Percentiles rank a stretch among this genome's conserved stretches.
phyloP scores from a whole-genome alignment of 2,329 filamentous ascomycete species.

The Calonectria hawksworthii region DNA sequence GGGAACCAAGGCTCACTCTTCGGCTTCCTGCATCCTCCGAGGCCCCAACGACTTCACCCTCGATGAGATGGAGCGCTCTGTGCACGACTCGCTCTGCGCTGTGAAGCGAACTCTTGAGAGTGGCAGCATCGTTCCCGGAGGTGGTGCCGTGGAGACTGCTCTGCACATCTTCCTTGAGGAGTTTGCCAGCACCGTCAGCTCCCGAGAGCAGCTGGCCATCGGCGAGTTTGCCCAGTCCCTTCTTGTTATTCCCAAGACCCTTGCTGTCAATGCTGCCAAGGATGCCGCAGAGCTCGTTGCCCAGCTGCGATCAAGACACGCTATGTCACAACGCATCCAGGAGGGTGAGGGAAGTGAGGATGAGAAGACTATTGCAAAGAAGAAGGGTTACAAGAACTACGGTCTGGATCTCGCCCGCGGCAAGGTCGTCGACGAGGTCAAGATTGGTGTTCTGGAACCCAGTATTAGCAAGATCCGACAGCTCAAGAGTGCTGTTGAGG shows the following conservation, averaged over 20 bases:
- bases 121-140: constrained; percentile 95
- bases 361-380: constrained; percentile 89
- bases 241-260: constrained; percentile 94
- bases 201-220: constrained; percentile 96
- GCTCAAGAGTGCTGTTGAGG: constrained; percentile 98
- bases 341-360: constrained; percentile 88
- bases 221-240: constrained; percentile 97
- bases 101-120: constrained; percentile 98
- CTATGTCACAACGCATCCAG: constrained; percentile 90
- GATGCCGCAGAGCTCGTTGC: constrained; percentile 96
- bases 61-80: constrained; percentile 98
- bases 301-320: constrained; percentile 93
- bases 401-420: constrained; percentile 91
- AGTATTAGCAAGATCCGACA: constrained; percentile 99
- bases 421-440: constrained; percentile 92
- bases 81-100: constrained; percentile 96
- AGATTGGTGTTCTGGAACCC: constrained; percentile 95
- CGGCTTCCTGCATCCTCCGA: constrained; percentile 94
- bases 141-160: constrained; percentile 97
- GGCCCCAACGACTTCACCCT: constrained; percentile 96
- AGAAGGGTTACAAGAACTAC: constrained; percentile 99
- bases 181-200: constrained; percentile 96
- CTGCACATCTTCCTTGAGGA: constrained; percentile 99
- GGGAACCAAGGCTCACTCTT: constrained; percentile 94
- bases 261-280: constrained; percentile 97